These are phyloP conservation scores for Colletotrichum gloeosporioides DNA, from an alignment of 2,329 filamentous ascomycete genomes.

Conservation along the genomic window DNA sequence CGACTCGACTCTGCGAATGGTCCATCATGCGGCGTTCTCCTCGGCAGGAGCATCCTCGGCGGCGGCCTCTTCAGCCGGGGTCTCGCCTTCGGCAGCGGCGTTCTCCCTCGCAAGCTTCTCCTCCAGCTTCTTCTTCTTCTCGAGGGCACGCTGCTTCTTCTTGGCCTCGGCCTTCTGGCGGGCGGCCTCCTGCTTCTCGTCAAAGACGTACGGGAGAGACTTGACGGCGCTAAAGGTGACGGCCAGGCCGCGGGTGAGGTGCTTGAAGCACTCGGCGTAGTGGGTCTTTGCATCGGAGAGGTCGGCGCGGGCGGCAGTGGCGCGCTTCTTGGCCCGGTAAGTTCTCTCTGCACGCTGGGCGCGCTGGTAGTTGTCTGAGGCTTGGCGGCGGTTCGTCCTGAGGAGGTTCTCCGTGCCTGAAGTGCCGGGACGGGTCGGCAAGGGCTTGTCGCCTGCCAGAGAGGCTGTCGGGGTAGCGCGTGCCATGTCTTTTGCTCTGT, in stretches of 20 bases:
- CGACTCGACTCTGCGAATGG: slow-evolving; percentile 8
- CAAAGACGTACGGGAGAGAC: slow-evolving; percentile 38
- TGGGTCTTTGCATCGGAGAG: slow-evolving; percentile 43
- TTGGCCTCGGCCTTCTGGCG: slow-evolving; percentile 33
- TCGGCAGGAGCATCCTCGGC: neutral
- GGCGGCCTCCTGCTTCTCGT: slow-evolving; percentile 39
- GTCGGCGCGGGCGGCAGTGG: slow-evolving; percentile 41
- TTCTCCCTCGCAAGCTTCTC: slow-evolving; percentile 32
- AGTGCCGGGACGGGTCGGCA: slow-evolving; percentile 43
- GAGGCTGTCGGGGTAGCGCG: slow-evolving; percentile 10
- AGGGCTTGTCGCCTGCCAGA: slow-evolving; percentile 24
- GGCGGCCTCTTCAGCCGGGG: neutral
- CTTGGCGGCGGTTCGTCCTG: slow-evolving; percentile 39
- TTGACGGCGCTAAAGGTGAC: slow-evolving; percentile 35
- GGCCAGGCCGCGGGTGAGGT: slow-evolving; percentile 39
- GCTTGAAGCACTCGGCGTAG: slow-evolving; percentile 38
- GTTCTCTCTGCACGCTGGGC: slow-evolving; percentile 45
- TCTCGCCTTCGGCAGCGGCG: slow-evolving; percentile 1
- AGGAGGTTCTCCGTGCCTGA: slow-evolving; percentile 49
- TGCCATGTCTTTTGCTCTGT: slow-evolving; percentile 8
- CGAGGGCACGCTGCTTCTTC: slow-evolving; percentile 33
- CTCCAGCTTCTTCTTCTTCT: slow-evolving; percentile 40
- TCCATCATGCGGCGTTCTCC: slow-evolving; percentile 7
- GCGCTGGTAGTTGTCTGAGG: slow-evolving; percentile 40
- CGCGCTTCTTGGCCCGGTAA: slow-evolving; percentile 47